phyloP scores from a whole-genome alignment of 345 rosid genomes.

The Syzygium aqueum region DNA sequence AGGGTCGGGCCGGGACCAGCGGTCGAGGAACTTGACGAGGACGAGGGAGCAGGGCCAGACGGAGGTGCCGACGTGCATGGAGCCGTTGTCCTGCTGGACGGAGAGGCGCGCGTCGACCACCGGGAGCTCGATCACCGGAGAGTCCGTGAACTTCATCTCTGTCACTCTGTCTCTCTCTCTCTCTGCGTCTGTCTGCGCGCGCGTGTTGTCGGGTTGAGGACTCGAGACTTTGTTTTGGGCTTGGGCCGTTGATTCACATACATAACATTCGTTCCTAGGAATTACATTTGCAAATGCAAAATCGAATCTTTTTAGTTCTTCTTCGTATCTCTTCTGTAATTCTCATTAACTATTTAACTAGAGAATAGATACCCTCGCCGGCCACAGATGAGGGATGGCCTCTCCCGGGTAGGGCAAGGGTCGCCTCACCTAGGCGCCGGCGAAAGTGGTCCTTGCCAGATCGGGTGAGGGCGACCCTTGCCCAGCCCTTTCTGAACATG shows the following conservation, averaged over 20 bases:
- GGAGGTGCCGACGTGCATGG: constrained; percentile 91
- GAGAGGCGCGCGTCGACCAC: constrained; percentile 51
- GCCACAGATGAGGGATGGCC: too few species aligned
- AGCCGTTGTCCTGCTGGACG: constrained; percentile 73
- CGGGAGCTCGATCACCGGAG: constrained; percentile 74
- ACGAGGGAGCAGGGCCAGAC: constrained; percentile 91
- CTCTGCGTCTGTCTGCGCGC: too few species aligned
- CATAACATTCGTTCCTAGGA: not conserved
- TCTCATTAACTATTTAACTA: too few species aligned
- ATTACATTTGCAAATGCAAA: not conserved
- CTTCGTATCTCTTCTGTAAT: too few species aligned
- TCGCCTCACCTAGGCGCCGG: too few species aligned
- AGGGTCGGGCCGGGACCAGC: constrained; percentile 42
- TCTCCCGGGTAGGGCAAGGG: too few species aligned
- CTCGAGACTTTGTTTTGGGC: not conserved
- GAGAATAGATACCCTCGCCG: too few species aligned
- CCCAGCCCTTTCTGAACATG: too few species aligned
- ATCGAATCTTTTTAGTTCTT: too few species aligned
- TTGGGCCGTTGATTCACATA: not conserved
- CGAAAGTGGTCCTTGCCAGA: too few species aligned
- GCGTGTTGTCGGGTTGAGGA: not conserved
- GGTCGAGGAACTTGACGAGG: constrained; percentile 85
- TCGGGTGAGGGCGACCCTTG: too few species aligned
- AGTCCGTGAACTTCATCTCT: constrained; percentile 80
- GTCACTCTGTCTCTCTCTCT: not conserved